These are phyloP conservation scores for Metschnikowia dekortorum DNA, from an alignment of 805 yeast genomes.

Conservation along the genomic window DNA sequence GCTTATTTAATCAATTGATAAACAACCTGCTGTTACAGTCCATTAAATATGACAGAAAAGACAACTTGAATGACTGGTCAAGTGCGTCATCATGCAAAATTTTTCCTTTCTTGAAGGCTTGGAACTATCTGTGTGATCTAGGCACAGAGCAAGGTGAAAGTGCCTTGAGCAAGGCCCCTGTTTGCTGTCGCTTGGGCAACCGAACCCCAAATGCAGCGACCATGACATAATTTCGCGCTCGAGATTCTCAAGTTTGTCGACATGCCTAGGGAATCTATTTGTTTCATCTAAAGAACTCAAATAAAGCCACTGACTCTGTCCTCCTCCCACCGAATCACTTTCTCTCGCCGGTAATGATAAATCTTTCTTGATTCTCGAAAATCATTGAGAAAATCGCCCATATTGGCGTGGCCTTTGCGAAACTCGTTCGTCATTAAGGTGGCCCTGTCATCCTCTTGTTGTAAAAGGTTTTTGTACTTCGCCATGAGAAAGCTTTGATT, in stretches of 20 bases:
- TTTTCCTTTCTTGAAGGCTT: background rate
- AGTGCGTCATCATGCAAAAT: no score
- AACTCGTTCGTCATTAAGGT: background rate
- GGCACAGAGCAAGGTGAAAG: no score
- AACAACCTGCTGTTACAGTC: background rate
- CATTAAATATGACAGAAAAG: background rate
- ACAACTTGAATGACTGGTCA: background rate
- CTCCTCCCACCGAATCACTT: slow-evolving; percentile 40
- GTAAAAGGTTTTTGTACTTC: slow-evolving; percentile 9
- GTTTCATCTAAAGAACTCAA: background rate
- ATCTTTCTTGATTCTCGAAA: slow-evolving; percentile 23
- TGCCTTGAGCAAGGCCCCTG: no score
- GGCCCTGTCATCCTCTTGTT: slow-evolving; percentile 5
- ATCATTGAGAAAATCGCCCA: slow-evolving; percentile 15
- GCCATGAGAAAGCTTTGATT: slow-evolving; percentile 23
- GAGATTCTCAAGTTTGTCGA: no score
- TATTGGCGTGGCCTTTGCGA: slow-evolving; percentile 8
- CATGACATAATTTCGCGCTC: no score
- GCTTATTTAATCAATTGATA: background rate
- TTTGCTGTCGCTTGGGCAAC: no score
- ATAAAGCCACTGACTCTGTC: slow-evolving; percentile 41
- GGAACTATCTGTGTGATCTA: background rate
- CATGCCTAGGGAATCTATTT: no score
- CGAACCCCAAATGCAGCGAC: no score
- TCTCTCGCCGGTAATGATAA: slow-evolving; percentile 35